Evolutionary conservation across 441 rosid species (phyloP), one percentile per base, ranked within the genome.

Genomic region (Gossypium gossypioides): DNA sequence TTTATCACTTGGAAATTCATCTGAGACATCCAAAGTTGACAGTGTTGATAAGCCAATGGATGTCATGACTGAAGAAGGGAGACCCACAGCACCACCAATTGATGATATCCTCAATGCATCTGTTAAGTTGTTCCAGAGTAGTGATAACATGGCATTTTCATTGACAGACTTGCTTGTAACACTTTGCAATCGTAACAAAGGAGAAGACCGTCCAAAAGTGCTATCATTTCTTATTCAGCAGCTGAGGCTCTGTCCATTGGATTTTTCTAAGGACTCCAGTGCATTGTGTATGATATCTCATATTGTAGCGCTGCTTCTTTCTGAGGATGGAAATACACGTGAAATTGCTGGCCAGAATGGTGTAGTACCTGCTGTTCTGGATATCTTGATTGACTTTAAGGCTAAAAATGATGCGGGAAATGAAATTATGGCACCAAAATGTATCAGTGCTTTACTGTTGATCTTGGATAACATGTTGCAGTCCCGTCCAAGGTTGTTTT

Each of bases 121-220:
- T 13, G 81, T 89, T 75, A 95, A 95, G 74, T 79, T 95, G 82
- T 89, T 86, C 72, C 97, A 87, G 73, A 86, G 87, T 76, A 86
- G 86, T 80, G 96, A 92, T 81, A 79, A 89, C 51, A 74, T 86
- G 80, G 89, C 93, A 63, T 95, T 92, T 85, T 81, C 94, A 25
- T 81, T 95, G 81, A 83, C 92, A 16, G 99, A 95, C 85, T 87
- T 95, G 84, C 87, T 92, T 71, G 90, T 87, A 81, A 87, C 96
- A 21, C 91, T 94, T 18, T 89, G 97, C 88, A 86, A 84, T 80
- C 88, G 96, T 61, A 92, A 86, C 82, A 91, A 91, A 84, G 89
- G 95, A 75, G 89, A 85, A 78, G 92, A 87, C 59, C 85, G 96
- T 72, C 80, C 89, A 3, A 89, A 78, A 83, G 93, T 95, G 37